Conservation (phyloP, 306 rosid species). For the Crotalaria pallida region DNA sequence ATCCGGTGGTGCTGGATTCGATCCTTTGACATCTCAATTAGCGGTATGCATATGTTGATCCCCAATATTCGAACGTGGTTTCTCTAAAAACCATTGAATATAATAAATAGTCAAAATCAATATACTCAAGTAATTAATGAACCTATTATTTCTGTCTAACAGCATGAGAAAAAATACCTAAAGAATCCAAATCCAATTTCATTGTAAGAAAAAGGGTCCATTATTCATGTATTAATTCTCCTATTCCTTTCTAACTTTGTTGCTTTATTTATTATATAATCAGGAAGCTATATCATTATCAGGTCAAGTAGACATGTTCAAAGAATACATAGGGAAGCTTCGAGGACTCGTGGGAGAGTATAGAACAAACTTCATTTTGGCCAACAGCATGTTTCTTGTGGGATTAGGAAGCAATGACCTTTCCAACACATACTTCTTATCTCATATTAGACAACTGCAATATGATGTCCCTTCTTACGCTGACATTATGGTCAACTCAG, state of each 20-base stretch:
- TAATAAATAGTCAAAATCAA: no score
- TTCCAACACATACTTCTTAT: conserved; percentile 52
- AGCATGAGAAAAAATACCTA: not conserved
- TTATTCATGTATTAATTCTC: no score
- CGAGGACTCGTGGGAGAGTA: conserved; percentile 34
- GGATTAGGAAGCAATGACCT: conserved; percentile 75
- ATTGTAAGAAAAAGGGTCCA: not conserved
- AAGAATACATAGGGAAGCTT: conserved; percentile 48
- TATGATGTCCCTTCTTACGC: conserved; percentile 54
- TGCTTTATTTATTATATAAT: not conserved
- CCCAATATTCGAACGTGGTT: not conserved
- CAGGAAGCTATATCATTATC: conserved; percentile 33
- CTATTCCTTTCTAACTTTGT: not conserved
- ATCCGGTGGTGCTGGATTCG: conserved; percentile 72
- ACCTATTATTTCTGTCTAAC: no score
- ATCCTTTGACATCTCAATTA: conserved; percentile 46
- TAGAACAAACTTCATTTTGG: conserved; percentile 41
- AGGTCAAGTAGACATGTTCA: conserved; percentile 43
- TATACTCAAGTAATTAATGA: no score
- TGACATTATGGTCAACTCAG: conserved; percentile 38
- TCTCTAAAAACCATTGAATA: no score
- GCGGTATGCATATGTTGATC: conserved; percentile 29
- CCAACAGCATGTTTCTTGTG: conserved; percentile 40
- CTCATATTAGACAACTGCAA: conserved; percentile 26
- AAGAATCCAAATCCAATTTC: not conserved